These are phyloP conservation scores for Microascus cirrosus DNA, from an alignment of 2,329 filamentous ascomycete species.

Conservation along the genomic window DNA sequence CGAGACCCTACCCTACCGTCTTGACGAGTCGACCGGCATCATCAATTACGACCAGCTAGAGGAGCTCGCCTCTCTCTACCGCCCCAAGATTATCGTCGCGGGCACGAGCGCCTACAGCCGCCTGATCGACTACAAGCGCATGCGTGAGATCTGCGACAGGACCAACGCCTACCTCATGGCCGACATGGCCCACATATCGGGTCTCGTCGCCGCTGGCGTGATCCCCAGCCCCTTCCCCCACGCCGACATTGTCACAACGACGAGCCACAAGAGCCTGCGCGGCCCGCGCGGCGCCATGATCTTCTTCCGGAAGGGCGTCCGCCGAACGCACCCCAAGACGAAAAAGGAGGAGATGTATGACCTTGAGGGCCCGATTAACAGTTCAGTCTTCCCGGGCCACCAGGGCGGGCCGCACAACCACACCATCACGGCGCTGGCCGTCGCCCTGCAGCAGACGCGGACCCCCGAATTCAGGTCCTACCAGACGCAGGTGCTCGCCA, in stretches of 20 bases:
- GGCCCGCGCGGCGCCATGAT: conserved; percentile 95
- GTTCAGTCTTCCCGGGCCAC: conserved; percentile 94
- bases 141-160: conserved; percentile 86
- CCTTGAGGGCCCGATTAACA: conserved; percentile 87
- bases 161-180: conserved; percentile 84
- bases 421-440: conserved; percentile 90
- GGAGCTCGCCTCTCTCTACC: conserved; percentile 76
- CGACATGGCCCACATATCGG: conserved; percentile 97
- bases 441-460: conserved; percentile 89
- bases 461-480: conserved; percentile 84
- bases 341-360: conserved; percentile 81
- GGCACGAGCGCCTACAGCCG: conserved; percentile 94
- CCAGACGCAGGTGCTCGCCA: conserved; percentile 80
- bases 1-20: conserved; percentile 89
- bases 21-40: conserved; percentile 79
- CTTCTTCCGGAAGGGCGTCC: conserved; percentile 90
- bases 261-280: conserved; percentile 93
- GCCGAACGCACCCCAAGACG: conserved; percentile 72
- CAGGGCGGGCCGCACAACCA: conserved; percentile 98
- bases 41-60: conserved; percentile 94
- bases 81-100: conserved; percentile 90
- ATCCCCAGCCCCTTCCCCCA: conserved; percentile 81
- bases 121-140: conserved; percentile 86
- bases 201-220: conserved; percentile 83
- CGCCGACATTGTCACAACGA: conserved; percentile 93